phyloP scores from a whole-genome alignment of 306 rosid genomes.

The Ziziphus jujuba region DNA sequence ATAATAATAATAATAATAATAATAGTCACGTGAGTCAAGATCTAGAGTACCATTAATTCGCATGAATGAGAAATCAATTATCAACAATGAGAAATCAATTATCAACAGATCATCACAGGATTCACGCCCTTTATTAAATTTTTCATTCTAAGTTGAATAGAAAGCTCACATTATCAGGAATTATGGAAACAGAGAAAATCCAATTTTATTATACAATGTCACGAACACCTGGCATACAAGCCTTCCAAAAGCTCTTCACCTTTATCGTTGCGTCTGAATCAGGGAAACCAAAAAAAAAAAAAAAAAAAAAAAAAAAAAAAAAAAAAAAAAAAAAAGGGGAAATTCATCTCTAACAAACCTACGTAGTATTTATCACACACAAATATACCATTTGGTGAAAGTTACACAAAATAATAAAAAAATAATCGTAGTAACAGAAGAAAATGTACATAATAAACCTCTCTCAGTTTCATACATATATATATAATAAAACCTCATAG shows the following conservation, averaged over 20 bases:
- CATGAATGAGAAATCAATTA: too few relatives aligned
- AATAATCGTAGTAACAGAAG: slow-evolving; percentile 22
- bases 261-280: slow-evolving; percentile 33
- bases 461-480: slow-evolving; percentile 38
- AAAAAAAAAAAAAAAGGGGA: too few relatives aligned
- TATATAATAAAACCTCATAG: neutral
- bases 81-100: too few relatives aligned
- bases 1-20: too few relatives aligned
- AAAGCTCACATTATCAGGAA: neutral
- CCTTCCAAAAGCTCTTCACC: slow-evolving; percentile 21
- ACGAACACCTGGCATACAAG: slow-evolving; percentile 16
- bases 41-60: too few relatives aligned
- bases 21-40: too few relatives aligned
- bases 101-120: too few relatives aligned
- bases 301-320: too few relatives aligned
- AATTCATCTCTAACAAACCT: slow-evolving; percentile 40
- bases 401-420: slow-evolving; percentile 20
- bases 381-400: slow-evolving; percentile 25
- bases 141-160: neutral
- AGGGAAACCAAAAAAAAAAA: slow-evolving; percentile 33
- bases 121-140: too few relatives aligned
- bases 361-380: slow-evolving; percentile 35
- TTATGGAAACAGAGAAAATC: neutral
- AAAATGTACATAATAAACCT: slow-evolving; percentile 52
- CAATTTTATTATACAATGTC: slow-evolving; percentile 28